Percentiles rank a stretch among this genome's conserved stretches.
Evolutionary conservation across 148 eudicot species (phyloP).

Genomic region (Silene uniflora): DNA sequence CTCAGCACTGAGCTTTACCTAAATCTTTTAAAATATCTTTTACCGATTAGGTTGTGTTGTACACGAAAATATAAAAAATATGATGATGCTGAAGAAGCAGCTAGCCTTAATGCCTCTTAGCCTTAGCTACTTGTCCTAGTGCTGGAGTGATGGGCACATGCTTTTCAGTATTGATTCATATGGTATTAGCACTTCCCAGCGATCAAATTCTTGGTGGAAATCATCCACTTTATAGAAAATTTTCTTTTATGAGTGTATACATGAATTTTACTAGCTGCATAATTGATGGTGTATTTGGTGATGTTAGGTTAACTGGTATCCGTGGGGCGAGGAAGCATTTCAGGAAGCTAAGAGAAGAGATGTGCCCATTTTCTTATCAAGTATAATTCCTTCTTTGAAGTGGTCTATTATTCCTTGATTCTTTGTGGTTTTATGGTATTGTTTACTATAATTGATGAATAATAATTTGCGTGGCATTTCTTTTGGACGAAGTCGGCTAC

Average conservation of each 20-base stretch:
- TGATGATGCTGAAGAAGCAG: too few species aligned
- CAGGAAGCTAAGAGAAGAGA: slow-evolving; percentile 84
- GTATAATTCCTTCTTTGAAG: slow-evolving; percentile 33
- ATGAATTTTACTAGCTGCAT: neutral
- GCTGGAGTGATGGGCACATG: too few species aligned
- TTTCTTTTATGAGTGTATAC: neutral
- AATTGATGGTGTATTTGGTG: neutral
- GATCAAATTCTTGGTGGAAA: too few species aligned
- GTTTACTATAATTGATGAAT: slow-evolving; percentile 14
- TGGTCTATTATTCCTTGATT: neutral
- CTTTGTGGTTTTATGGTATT: slow-evolving; percentile 18
- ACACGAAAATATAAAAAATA: too few species aligned
- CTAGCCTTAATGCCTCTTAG: too few species aligned
- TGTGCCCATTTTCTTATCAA: slow-evolving; percentile 87
- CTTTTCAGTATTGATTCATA: too few species aligned
- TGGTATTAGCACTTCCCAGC: too few species aligned
- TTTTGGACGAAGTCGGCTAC: slow-evolving; percentile 70
- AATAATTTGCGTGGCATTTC: slow-evolving; percentile 25
- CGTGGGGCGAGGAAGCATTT: slow-evolving; percentile 98
- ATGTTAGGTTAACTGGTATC: slow-evolving; percentile 89
- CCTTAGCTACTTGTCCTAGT: too few species aligned
- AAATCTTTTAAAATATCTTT: too few species aligned
- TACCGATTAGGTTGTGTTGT: too few species aligned
- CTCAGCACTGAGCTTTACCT: too few species aligned
- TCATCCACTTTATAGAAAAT: too few species aligned